Conservation (phyloP, 805 yeast genomes). For the Candida hungchunana region DNA sequence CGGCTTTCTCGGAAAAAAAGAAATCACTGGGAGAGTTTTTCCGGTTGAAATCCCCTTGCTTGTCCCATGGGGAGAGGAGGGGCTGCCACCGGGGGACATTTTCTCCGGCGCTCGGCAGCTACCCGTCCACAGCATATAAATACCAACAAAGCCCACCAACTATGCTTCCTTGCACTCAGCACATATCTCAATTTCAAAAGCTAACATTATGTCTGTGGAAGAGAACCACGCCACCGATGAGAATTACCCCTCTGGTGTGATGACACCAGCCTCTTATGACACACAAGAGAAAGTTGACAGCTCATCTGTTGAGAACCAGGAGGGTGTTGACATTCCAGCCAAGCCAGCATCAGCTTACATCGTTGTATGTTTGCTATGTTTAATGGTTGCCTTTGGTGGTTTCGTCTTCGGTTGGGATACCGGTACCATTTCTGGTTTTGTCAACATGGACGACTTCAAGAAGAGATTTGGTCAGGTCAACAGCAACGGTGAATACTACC, state of each 20-base stretch:
- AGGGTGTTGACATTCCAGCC: constrained; percentile 23
- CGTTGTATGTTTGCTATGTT: constrained; percentile 29
- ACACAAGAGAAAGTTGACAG: constrained; percentile 16
- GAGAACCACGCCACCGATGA: constrained; percentile 12
- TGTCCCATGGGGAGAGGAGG: constrained; percentile 17
- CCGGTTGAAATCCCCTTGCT: constrained; percentile 2
- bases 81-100: constrained; percentile 7
- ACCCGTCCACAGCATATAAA: neutral
- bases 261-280: constrained; percentile 22
- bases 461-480: constrained; percentile 49
- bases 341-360: constrained; percentile 31
- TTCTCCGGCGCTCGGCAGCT: constrained; percentile 3
- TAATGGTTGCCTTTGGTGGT: constrained; percentile 69
- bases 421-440: constrained; percentile 75
- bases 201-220: constrained; percentile 15
- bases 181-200: no score
- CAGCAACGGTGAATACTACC: constrained; percentile 39
- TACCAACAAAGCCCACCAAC: no score
- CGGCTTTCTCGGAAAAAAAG: no score
- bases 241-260: constrained; percentile 16
- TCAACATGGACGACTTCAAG: constrained; percentile 50
- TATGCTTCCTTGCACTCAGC: no score
- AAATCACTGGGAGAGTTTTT: neutral
- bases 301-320: constrained; percentile 10
- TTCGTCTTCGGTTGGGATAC: constrained; percentile 79